Base-by-base conservation (phyloP, 2,329 filamentous ascomycete genomes). In the Exserohilum turcica region DNA sequence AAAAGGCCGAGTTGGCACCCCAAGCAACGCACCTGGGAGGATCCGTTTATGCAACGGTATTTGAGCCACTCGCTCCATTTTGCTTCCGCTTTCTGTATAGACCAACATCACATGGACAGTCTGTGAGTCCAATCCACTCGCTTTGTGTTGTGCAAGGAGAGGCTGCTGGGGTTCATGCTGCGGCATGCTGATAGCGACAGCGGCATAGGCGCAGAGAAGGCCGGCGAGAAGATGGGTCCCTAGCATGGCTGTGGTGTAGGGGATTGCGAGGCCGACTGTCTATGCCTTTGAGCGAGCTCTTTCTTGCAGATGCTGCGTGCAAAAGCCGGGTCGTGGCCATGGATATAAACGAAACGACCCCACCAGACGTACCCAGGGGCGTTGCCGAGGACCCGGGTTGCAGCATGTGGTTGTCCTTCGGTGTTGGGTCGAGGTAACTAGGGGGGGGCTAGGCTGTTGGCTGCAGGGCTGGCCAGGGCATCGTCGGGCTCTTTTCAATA, bases 41-140 rank as follows among this genome's bases (percentile, higher is more conserved):
- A 61, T 54, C 15, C 31, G 58, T 33, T 52, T 47, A 7, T 55
- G 43, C 18, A 70, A 18, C 2, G 60, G 60, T 13, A 70, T 43
- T 39, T 67, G 50, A 18, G 54, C 36, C 31, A 48, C 59, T 37
- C 43, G 48, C 37, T 59, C 60, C 45, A 47, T 40, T 8, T 49
- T 47, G 27, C 46, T 58, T 31, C 49, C 55, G 12, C 24, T 46
- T 10, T 51, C 37, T 38, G 48, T 60, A 15, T 61, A 58, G 5
- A 37, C 52, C 7, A 68, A 51, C n/a, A 65, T 59, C 5, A 61
- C 58, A 3, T 36, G 40, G 19, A 49, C 16, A 21, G 44, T 37
- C 15, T 44, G 24, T 21, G 33, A 24, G 15, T 47, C 7, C 10
- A 19, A 24, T 27, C 13, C 9, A 43, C 8, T 12, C 31, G 13